Evolutionary conservation across 2,329 filamentous ascomycete species (phyloP), one percentile per base, ranked within the genome.

Genomic region (Aspergillus fumigatiaffinis): DNA sequence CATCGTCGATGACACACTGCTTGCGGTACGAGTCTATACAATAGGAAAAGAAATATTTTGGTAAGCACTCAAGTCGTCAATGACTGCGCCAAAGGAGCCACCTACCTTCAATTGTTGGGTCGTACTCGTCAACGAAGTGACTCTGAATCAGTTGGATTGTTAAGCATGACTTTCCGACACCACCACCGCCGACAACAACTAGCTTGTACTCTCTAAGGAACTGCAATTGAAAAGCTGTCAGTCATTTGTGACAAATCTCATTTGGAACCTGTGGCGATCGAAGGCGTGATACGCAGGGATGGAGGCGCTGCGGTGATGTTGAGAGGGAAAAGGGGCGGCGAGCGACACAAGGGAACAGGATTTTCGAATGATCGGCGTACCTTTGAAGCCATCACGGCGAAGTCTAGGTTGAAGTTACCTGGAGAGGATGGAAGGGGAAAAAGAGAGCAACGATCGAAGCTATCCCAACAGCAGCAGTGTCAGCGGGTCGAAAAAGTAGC

Each of bases 81-180:
- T 28, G 52, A 49, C 52, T 51, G 69, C 25, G n/a, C 49, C 12
- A 25, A 23, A 57, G 23, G 38, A 47, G 60, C 76, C 44, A 60
- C 71, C 60, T 64, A 80, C 94, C 94, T 90, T 99, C 94, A 73
- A 99, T 97, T 71, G 94, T 99, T 57, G 94, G 94, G 78, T 99
- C 94, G 78, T 99, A 99, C 79, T 97, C 94, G 78, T 97, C 94
- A 74, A 97, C 93, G 81, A 99, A 99, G 77, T 99, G 94, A 77
- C 89, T 93, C 80, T 92, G 88, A 71, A 91, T 91, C 78, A 93
- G 86, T 82, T 97, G 94, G 73, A 99, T 97, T 58, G 94, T 97
- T 82, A 99, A 85, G 80, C 94, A 97, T 61, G 93, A 97, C 84
- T 99, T 99, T 81, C 94, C 94, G 65, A 99, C 94, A 77, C 94